Percentiles rank a stretch among this genome's conserved stretches.
Conservation (phyloP, 1,284 basidiomycete genomes). For the Pyrrhoderma lamaoense region DNA sequence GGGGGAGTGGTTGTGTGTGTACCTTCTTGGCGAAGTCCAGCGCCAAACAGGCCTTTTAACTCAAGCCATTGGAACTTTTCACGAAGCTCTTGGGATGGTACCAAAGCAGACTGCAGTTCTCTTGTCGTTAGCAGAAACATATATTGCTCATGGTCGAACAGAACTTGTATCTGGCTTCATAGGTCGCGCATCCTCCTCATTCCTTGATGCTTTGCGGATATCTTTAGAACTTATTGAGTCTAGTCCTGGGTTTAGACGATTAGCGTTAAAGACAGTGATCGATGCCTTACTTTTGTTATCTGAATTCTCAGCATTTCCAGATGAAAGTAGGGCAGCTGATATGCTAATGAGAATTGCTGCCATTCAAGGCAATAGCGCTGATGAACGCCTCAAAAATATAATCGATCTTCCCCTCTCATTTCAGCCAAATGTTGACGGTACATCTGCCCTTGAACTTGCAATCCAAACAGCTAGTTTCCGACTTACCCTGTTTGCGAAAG, state of each 20-base stretch:
- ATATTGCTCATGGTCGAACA: conserved; percentile 63
- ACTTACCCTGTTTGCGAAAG: conserved; percentile 58
- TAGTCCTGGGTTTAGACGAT: conserved; percentile 56
- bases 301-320: conserved; percentile 34
- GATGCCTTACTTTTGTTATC: conserved; percentile 74
- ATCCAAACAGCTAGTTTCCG: conserved; percentile 69
- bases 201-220: conserved; percentile 51
- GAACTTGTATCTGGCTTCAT: conserved; percentile 67
- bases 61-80: conserved; percentile 68
- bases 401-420: conserved; percentile 30
- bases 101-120: conserved; percentile 68
- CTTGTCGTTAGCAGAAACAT: conserved; percentile 68
- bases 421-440: conserved; percentile 25
- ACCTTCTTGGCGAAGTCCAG: conserved; percentile 83
- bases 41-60: conserved; percentile 71
- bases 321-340: conserved; percentile 33
- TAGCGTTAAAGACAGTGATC: conserved; percentile 83
- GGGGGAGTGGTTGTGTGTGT: conserved; percentile 79
- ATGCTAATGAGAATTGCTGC: conserved; percentile 19
- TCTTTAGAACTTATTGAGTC: conserved; percentile 50
- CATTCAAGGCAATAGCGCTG: conserved; percentile 33
- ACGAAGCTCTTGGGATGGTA: conserved; percentile 47
- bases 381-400: conserved; percentile 36
- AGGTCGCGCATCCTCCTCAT: conserved; percentile 68
- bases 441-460: conserved; percentile 48